These are phyloP conservation scores for Mycena filopes DNA, from an alignment of 768 basidiomycete species.

Conservation along the genomic window DNA sequence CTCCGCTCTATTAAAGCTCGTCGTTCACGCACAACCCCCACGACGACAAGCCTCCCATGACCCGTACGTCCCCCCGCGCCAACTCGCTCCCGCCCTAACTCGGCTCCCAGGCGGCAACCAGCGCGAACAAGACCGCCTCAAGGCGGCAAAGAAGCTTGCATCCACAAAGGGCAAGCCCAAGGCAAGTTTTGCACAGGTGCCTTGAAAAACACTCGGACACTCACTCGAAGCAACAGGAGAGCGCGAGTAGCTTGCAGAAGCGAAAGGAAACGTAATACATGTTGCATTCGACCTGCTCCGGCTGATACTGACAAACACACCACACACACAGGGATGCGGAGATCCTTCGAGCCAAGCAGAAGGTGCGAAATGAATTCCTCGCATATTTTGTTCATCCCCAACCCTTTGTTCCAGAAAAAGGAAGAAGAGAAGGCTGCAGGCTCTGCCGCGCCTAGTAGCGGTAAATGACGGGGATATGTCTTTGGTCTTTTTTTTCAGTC, in stretches of 20 bases:
- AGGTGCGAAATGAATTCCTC: constrained; percentile 51
- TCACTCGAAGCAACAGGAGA: constrained; percentile 51
- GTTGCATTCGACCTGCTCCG: constrained; percentile 5
- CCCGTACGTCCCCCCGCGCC: constrained; percentile 55
- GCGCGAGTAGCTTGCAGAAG: constrained; percentile 67
- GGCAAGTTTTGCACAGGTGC: not conserved
- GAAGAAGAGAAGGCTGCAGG: constrained; percentile 55
- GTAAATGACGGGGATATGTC: constrained; percentile 47
- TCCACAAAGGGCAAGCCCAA: constrained; percentile 70
- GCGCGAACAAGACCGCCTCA: constrained; percentile 77
- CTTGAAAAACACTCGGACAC: too few relatives aligned
- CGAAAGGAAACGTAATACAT: constrained; percentile 79
- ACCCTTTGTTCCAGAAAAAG: constrained; percentile 55
- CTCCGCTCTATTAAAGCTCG: constrained; percentile 21
- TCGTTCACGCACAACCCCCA: constrained; percentile 28
- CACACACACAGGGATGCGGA: constrained; percentile 72
- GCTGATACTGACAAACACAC: constrained; percentile 34
- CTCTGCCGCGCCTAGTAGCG: constrained; percentile 16
- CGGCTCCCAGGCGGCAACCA: constrained; percentile 78
- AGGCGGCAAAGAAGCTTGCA: constrained; percentile 78
- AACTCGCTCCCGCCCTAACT: constrained; percentile 20
- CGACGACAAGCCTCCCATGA: constrained; percentile 50
- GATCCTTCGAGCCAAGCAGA: constrained; percentile 80
- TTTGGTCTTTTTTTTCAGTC: not conserved
- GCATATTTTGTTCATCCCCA: constrained; percentile 26